These are phyloP conservation scores for Sphenostylis stenocarpa DNA, from an alignment of 306 rosid species.

Conservation along the genomic window DNA sequence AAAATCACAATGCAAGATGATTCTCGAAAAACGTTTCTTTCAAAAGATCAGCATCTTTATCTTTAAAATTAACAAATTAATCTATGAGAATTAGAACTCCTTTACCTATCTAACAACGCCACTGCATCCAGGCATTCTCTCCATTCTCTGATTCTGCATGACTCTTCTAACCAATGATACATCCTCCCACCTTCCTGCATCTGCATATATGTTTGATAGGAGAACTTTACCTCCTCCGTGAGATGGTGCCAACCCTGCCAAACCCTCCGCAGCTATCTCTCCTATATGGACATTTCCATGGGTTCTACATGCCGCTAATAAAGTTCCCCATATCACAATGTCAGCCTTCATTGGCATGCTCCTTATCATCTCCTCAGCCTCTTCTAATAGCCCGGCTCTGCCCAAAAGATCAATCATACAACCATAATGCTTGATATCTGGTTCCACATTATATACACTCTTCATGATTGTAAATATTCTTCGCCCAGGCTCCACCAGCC, in stretches of 20 bases:
- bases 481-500: constrained; percentile 71
- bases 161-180: constrained; percentile 63
- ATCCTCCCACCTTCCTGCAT: constrained; percentile 85
- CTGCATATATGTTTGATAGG: constrained; percentile 77
- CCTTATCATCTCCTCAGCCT: constrained; percentile 66
- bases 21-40: not conserved
- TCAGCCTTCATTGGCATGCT: constrained; percentile 89
- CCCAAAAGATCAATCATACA: constrained; percentile 93
- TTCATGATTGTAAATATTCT: constrained; percentile 74
- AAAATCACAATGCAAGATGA: not conserved
- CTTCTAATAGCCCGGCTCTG: constrained; percentile 78
- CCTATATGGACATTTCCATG: constrained; percentile 77
- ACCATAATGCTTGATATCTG: constrained; percentile 88
- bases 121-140: constrained; percentile 72
- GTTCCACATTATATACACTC: constrained; percentile 62
- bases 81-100: constrained; percentile 7
- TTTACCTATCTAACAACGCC: constrained; percentile 52
- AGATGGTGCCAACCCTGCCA: constrained; percentile 65
- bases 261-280: constrained; percentile 71
- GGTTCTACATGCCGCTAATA: constrained; percentile 84
- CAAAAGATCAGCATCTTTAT: constrained; percentile 8
- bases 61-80: not conserved
- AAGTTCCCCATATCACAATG: constrained; percentile 84
- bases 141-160: constrained; percentile 50
- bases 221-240: constrained; percentile 86